Base-by-base conservation (phyloP, 164 flowering plant genomes). In the Chloranthus sessilifolius region DNA sequence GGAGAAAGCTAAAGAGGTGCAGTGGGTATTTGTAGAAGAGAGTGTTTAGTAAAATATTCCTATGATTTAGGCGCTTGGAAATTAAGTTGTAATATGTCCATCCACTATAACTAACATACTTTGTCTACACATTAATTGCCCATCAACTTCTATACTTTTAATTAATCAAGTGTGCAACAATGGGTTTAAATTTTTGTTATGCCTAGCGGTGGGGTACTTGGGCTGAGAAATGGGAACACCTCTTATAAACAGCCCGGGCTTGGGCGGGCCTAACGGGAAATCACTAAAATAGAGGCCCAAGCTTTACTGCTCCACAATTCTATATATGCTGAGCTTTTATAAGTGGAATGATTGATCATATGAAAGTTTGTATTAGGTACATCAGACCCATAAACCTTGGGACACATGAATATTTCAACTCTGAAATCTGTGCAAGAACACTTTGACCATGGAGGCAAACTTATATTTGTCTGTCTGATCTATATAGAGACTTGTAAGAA, bases 1-100 rank as follows among this genome's bases (percentile, higher is more conserved):
- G 17, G 19, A 23, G 2, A 25, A 7, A 37, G n/a, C 3, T 2
- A 15, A 5, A 28, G 45, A 53, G 27, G 29, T 25, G 3, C 27
- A 43, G 21, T 33, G 22, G 50, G 50, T 35, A 23, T 53, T 41
- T 53, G 47, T 41, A 53, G 57, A 7, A n/a, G n/a, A 39, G 37
- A 8, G 38, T 10, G 23, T 31, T 14, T 53, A 40, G 31, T 42
- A 30, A 36, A 23, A 38, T 43, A 42, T 53, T 53, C 48, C 47
- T 12, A 20, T 1, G n/a, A n/a, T n/a, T n/a, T n/a, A n/a, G n/a
- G n/a, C n/a, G n/a, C n/a, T n/a, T n/a, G n/a, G 14, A 24, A 24
- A 14, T 1, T 21, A 3, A 19, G n/a, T 27, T 53, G 22, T 26
- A 29, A 28, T 16, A 41, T n/a, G 16, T 4, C 6, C 20, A 7